A percentile compares a stretch with the other conserved stretches of the same genome.
Evolutionary conservation across 768 basidiomycete genomes (phyloP).

Genomic region (Suillus spraguei): DNA sequence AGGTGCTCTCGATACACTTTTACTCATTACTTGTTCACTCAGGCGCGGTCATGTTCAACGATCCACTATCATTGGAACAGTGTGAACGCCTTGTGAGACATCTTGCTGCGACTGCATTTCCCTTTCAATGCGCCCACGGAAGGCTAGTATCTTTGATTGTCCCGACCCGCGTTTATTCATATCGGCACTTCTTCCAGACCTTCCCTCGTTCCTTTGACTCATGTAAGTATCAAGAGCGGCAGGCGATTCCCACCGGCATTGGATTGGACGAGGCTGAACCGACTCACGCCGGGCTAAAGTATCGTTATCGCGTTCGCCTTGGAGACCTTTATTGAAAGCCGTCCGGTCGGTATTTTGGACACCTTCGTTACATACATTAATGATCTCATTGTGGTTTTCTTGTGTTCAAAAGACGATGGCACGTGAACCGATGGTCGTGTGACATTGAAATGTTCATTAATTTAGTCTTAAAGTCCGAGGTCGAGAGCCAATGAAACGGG

Average conservation of each 20-base stretch:
- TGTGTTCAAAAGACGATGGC: background rate
- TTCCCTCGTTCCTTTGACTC: constrained; percentile 53
- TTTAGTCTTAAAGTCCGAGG: no score
- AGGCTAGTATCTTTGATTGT: constrained; percentile 45
- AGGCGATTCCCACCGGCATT: constrained; percentile 16
- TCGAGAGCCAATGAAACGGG: no score
- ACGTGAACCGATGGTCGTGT: constrained; percentile 26
- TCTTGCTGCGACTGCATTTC: constrained; percentile 74
- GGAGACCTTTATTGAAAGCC: background rate
- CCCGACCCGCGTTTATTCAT: background rate
- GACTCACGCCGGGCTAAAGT: background rate
- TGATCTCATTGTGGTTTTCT: background rate
- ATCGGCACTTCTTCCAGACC: constrained; percentile 40
- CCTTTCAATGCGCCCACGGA: constrained; percentile 98
- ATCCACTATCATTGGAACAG: constrained; percentile 66
- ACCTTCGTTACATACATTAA: constrained; percentile 11
- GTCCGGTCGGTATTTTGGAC: background rate
- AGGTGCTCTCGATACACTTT: constrained; percentile 4
- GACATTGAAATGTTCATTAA: constrained; percentile 23
- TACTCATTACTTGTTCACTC: constrained; percentile 15
- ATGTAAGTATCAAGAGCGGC: constrained; percentile 24
- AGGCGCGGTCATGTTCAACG: constrained; percentile 99
- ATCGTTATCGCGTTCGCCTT: background rate
- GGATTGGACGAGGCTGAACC: constrained; percentile 26
- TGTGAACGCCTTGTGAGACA: constrained; percentile 68